Evolutionary conservation across 2,329 filamentous ascomycete genomes (phyloP), one percentile per base, ranked within the genome.

Genomic region (Talaromyces marneffei): DNA sequence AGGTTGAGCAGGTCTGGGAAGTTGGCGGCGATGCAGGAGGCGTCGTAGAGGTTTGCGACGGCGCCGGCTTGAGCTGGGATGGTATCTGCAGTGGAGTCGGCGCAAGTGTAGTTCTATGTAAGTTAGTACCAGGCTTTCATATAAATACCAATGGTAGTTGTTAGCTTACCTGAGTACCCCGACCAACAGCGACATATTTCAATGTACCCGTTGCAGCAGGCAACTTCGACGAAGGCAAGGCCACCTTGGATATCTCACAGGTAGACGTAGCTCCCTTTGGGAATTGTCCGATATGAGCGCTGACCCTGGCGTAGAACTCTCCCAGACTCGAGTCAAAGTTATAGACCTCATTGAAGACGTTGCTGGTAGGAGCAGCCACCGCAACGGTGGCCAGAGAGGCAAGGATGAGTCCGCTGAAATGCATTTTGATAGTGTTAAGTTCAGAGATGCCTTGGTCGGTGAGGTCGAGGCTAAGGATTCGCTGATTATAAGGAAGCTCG

Each of bases 41-140:
- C 89, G 77, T 97, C 92, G 86, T 90, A 97, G 68, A 97, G 89
- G 1, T 85, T 87, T 59, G 93, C 93, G 0, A 91, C 72, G 59
- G 93, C 93, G 65, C 93, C 93, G 55, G 80, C 75, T 18, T 87
- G 81, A 9, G 79, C 80, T 14, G 93, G 92, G 0, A 77, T 77
- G 0, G 85, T 83, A 3, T 83, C 83, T 1, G 83, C 72, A 67
- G 88, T 83, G 64, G 76, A 76, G 59, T 82, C 78, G 62, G 84
- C 80, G 80, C 93, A 97, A 57, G 91, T 95, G 80, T 97, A 97
- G 82, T 97, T 97, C 78, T 97, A 87, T 44, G 14, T 20, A 20
- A 35, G 33, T 29, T 18, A 62, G 20, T 54, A 25, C 16, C 48
- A 48, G 25, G 20, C 23, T 18, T 10, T 9, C 0, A 18, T n/a